These are phyloP conservation scores for Fusarium duplospermum DNA, from an alignment of 2,329 filamentous ascomycete species.

Conservation along the genomic window DNA sequence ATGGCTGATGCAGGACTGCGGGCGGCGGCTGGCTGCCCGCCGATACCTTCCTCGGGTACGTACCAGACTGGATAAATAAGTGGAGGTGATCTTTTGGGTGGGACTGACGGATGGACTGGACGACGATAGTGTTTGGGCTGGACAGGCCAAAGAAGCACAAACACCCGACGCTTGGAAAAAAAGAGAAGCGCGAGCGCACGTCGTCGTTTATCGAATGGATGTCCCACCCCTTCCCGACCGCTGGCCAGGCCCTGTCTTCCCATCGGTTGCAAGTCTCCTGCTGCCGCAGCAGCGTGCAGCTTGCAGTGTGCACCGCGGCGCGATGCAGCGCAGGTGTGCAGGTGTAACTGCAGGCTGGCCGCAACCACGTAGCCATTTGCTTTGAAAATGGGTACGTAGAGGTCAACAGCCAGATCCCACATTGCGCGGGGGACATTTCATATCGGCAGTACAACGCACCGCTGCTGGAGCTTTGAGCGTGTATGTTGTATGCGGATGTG, in stretches of 20 bases:
- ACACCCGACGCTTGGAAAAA: neutral
- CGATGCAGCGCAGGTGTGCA: slow-evolving; percentile 13
- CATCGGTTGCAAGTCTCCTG: neutral
- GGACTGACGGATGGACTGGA: neutral
- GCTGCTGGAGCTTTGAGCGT: neutral
- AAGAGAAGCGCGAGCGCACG: neutral
- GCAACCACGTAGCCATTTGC: slow-evolving; percentile 10
- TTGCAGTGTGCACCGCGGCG: slow-evolving; percentile 6
- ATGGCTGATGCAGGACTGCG: slow-evolving; percentile 12
- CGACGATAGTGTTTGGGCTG: neutral
- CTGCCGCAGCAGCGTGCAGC: neutral
- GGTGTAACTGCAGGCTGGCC: slow-evolving; percentile 18
- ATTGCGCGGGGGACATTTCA: slow-evolving; percentile 4
- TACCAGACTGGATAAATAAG: neutral
- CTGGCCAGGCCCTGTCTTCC: neutral
- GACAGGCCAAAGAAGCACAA: neutral
- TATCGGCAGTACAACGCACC: slow-evolving; percentile 4
- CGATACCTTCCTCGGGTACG: neutral
- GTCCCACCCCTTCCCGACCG: neutral
- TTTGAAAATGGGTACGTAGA: neutral
- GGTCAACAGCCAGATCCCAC: slow-evolving; percentile 14
- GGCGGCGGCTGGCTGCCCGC: slow-evolving; percentile 8
- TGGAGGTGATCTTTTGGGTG: neutral
- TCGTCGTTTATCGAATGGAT: neutral
- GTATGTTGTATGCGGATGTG: neutral